Evolutionary conservation across 352 stramenopile species (phyloP), one percentile per base, ranked within the genome.

Genomic region (Globisporangium radiosum): DNA sequence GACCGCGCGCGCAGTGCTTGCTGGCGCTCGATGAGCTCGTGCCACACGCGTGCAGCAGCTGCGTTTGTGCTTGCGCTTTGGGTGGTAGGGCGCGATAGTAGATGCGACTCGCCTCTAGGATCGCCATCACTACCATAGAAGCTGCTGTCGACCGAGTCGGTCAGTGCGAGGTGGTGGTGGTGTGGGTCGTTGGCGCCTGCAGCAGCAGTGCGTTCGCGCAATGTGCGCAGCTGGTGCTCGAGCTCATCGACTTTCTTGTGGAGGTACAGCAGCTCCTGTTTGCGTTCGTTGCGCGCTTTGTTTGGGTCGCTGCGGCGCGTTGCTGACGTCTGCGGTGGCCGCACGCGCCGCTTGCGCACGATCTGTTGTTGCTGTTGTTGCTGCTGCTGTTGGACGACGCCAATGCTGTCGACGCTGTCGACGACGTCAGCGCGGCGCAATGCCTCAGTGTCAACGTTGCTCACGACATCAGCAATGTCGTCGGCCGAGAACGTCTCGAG

Each of bases 11-110:
- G 60, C 49, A 53, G 45, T 3, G 14, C 14, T 3, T 39, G 37
- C 25, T 64, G 59, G 7, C 54, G 54, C 4, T 45, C 40, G 3
- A 48, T 47, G 10, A 59, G 19, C 36, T 50, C 51, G n/a, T 59
- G 17, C 59, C 59, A 64, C 33, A 57, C 37, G 11, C 44, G 25
- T 40, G 43, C 40, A 17, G 57, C 39, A 10, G 17, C 37, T 38
- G 14, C 36, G 11, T 3, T 13, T 39, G 57, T 50, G 33, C 2
- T 13, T 2, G 9, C 40, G 14, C n/a, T 39, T n/a, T 40, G 42
- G 15, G 8, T 52, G 40, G 3, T 44, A 11, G 1, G 25, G 3
- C 25, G 25, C 25, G 25, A 33, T 33, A 33, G 25, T 33, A 33
- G 25, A 1, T 33, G 25, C 25, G 25, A 3, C 25, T 33, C 25